Evolutionary conservation across 192 early-diverging fungal species (phyloP), one percentile per base, ranked within the genome.

Genomic region (Coemansia reversa): DNA sequence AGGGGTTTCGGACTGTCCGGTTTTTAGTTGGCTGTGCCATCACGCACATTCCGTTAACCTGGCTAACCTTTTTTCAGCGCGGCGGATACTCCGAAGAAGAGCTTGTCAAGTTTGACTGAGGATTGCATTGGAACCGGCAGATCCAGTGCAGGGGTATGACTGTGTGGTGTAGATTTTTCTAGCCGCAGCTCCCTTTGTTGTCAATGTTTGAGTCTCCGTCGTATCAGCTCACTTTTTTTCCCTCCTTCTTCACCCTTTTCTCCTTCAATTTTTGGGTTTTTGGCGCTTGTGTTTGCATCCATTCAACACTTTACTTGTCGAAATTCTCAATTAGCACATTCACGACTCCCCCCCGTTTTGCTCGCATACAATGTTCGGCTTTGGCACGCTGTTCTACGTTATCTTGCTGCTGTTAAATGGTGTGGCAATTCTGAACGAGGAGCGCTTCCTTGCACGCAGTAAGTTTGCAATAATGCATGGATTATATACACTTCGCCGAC

Each of bases 381-480:
- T 93, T 47, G 92, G 92, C 39, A 89, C 87, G 27, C 76, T 96
- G 45, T 80, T 96, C 55, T 91, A 94, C 71, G 84, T 92, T 18
- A 63, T 83, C 35, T 81, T 96, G 35, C 85, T 94, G 73, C 83
- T 94, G 58, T 84, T 95, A 63, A 96, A 96, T 75, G 92, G 90
- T 22, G 81, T 96, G 30, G 94, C 94, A 50, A 84, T 96, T 56
- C 74, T 96, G 51, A 92, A 92, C 69, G 94, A 96, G 79, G 92
- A 96, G 63, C 88, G 94, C 22, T 96, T 96, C 70, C 83, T 96
- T 22, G 91, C 92, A 8, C 82, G 91, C 71, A 93, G 93, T 95
- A 88, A 67, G 85, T 75, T 14, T 45, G 39, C 39, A 35, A 35
- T 11, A 35, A 11, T 35, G 33, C 33, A 35, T 35, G 11, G 33